Evolutionary conservation across 1,284 basidiomycete species (phyloP), one percentile per base, ranked within the genome.

Genomic region (Naganishia sp.): DNA sequence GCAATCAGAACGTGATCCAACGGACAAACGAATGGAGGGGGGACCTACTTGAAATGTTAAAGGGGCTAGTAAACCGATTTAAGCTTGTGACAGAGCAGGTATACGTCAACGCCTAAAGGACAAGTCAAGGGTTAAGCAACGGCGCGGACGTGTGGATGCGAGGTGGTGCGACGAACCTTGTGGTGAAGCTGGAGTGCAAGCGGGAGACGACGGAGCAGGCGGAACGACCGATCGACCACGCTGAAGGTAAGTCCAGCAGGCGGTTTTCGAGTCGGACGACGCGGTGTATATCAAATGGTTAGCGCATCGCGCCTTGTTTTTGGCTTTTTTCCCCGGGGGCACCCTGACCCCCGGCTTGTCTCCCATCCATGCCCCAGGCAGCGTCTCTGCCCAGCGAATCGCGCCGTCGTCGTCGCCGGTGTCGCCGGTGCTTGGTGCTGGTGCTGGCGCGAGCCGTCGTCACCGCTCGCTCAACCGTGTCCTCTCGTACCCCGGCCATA

Each of bases 61-160:
- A 68, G 64, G 67, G 67, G 67, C 67, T 68, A 76, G 77, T 76
- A 77, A 77, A 77, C 77, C 77, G 70, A 75, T 74, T 79, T 79
- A 78, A 79, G 77, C 76, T 74, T 69, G 52, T 69, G 56, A 68
- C 50, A 64, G 74, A 69, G 76, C 78, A 72, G 78, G 78, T 74
- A 75, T 75, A 77, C 76, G 76, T 72, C 73, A 71, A 67, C 61
- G 67, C 71, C 71, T 70, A 51, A 31, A 51, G 42, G 21, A 35
- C 39, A 42, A 39, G 47, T 51, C 35, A 53, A 58, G 49, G 58
- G 54, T 39, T 60, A 43, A 66, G 50, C 17, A 18, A 25, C 47
- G 51, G 32, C 57, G 51, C 21, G 28, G 23, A 55, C 32, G 41
- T 11, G 23, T 15, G 35, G 13, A 23, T 39, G 42, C 42, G 58